Conservation (phyloP, 495 filamentous ascomycete species). For the Xylaria curta region DNA sequence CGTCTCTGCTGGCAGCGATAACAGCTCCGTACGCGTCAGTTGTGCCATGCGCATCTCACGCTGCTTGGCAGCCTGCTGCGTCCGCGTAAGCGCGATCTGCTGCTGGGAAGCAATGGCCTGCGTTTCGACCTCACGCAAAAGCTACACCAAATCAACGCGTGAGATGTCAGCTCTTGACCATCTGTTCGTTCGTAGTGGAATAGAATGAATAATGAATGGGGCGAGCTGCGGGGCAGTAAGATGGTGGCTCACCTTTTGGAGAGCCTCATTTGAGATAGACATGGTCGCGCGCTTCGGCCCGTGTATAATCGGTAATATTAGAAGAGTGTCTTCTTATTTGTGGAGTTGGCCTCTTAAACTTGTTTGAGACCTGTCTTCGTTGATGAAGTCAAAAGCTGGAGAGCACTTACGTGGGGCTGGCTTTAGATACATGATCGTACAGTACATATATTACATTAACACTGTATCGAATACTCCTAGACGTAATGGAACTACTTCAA, state of each 20-base stretch:
- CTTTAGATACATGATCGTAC: not conserved
- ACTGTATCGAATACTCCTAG: too few species aligned
- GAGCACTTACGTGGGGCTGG: not conserved
- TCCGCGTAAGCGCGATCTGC: slow-evolving; percentile 85
- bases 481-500: not conserved
- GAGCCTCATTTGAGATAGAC: slow-evolving; percentile 95
- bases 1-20: slow-evolving; percentile 76
- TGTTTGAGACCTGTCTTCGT: not conserved
- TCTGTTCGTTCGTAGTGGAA: not conserved
- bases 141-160: slow-evolving; percentile 53
- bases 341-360: not conserved
- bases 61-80: slow-evolving; percentile 85
- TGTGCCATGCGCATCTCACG: slow-evolving; percentile 88
- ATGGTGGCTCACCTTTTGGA: slow-evolving; percentile 74
- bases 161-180: slow-evolving; percentile 15
- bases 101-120: slow-evolving; percentile 88
- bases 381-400: slow-evolving; percentile 15
- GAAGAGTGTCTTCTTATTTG: not conserved
- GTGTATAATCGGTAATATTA: not conserved
- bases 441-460: not conserved
- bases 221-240: not conserved
- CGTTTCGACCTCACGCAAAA: slow-evolving; percentile 92
- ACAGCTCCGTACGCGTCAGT: slow-evolving; percentile 83
- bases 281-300: slow-evolving; percentile 53
- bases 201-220: too few species aligned